Percentiles rank a stretch among this genome's conserved stretches.
These are phyloP conservation scores for Geranomyces variabilis DNA, from an alignment of 192 early-diverging fungal species.

Conservation along the genomic window DNA sequence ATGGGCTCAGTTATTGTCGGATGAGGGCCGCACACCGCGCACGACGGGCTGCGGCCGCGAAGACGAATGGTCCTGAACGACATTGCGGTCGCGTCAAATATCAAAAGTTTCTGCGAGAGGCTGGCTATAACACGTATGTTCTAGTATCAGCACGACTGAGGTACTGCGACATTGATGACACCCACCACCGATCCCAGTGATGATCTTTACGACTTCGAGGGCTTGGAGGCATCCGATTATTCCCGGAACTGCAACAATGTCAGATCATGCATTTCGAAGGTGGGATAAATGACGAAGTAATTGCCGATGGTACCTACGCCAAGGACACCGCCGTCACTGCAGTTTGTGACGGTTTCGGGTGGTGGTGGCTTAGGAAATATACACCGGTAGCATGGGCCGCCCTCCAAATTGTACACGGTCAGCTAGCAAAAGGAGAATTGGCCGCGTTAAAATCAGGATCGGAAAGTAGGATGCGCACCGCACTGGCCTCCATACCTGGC, in stretches of 20 bases:
- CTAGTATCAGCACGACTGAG: not conserved
- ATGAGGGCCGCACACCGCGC: constrained; percentile 83
- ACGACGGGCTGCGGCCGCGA: constrained; percentile 67
- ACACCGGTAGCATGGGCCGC: constrained; percentile 95
- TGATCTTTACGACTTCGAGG: constrained; percentile 88
- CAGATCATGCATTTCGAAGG: too few relatives aligned
- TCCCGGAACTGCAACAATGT: constrained; percentile 70
- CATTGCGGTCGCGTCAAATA: constrained; percentile 78
- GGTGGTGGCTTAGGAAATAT: constrained; percentile 93
- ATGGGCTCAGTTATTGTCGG: constrained; percentile 79
- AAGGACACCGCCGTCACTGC: constrained; percentile 89
- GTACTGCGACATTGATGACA: too few relatives aligned
- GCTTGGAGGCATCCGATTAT: constrained; percentile 92
- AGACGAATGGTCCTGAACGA: constrained; percentile 82
- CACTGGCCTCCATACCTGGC: constrained; percentile 60
- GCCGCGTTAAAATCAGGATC: not conserved
- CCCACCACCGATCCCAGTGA: constrained; percentile 60
- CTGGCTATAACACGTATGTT: constrained; percentile 18
- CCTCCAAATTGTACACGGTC: constrained; percentile 88
- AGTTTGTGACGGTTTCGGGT: constrained; percentile 83
- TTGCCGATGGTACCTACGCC: constrained; percentile 66
- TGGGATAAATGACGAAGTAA: too few relatives aligned
- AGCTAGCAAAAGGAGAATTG: constrained; percentile 47
- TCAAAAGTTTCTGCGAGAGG: constrained; percentile 63
- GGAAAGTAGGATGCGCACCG: not conserved